Base-by-base conservation (phyloP, 345 rosid genomes). In the Microcos paniculata region DNA sequence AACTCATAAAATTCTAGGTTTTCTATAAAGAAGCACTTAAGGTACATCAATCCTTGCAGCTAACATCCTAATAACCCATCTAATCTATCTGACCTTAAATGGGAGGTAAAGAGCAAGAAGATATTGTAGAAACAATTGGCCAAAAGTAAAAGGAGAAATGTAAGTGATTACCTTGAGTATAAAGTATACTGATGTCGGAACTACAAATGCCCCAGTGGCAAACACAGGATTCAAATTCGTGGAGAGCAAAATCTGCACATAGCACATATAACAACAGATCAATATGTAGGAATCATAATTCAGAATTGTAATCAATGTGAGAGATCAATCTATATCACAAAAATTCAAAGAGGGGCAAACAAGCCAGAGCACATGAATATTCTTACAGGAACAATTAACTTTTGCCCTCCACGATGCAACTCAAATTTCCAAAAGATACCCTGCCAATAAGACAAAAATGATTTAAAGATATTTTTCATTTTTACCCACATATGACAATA, bases 341-440 rank as follows among this genome's bases (percentile, higher is more conserved):
- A 24, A 26, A 45, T 67, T 33, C 23, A 35, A 67, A 67, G 23
- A 43, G 7, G 49, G 11, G n/a, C 28, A 65, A 68, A n/a, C 16
- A 80, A 63, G 19, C 57, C 49, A 77, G 74, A 70, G 46, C 53
- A 74, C 66, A 43, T 73, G 75, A 35, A 40, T 78, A 43, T 69
- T 64, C 99, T 87, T 84, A 96, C 98, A 8, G 97, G 99, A 80
- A 96, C 79, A 72, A 92, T 84, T 77, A 96, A 83, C 85, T 92
- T 96, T 79, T 96, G 99, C 59, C 91, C 88, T 40, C 96, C 95
- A 48, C 94, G 94, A 66, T 75, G 92, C 82, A 90, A 84, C 82
- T 96, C 99, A 75, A 96, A 81, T 83, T 83, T 94, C 99, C 98
- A 96, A 75, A 84, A 89, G 64, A 91, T 77, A 71, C 99, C 98